Conservation (phyloP, 2,329 filamentous ascomycete species). For the Botryotinia globosa region DNA sequence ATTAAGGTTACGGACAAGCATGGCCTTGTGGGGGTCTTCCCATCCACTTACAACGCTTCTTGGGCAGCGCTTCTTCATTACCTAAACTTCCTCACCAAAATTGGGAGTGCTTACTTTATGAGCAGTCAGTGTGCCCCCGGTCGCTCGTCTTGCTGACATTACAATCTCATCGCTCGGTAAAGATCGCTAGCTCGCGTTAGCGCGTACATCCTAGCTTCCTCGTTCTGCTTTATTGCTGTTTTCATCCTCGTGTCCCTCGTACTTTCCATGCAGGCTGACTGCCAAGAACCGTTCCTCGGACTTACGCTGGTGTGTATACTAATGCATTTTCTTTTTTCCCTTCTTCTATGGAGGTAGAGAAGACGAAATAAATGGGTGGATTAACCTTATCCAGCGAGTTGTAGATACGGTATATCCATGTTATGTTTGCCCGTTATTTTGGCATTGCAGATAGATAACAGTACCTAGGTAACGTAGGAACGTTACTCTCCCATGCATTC, state of each 20-base stretch:
- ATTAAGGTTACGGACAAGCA: neutral
- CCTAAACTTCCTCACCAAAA: conserved; percentile 26
- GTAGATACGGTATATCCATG: neutral
- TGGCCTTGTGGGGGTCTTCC: conserved; percentile 6
- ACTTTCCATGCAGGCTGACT: conserved; percentile 28
- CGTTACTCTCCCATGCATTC: neutral
- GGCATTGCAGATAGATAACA: neutral
- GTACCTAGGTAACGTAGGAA: neutral
- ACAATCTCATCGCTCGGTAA: conserved; percentile 17
- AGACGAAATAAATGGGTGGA: neutral
- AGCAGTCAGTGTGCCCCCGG: conserved; percentile 8
- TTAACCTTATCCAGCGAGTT: neutral
- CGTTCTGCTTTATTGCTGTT: neutral
- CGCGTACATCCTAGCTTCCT: neutral
- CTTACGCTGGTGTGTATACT: conserved; percentile 4
- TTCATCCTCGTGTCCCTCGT: conserved; percentile 15
- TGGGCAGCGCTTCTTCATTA: neutral
- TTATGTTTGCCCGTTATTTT: neutral
- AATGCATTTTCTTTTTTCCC: neutral
- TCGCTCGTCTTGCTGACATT: conserved; percentile 23
- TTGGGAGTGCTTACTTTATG: conserved; percentile 20
- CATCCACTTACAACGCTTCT: conserved; percentile 19
- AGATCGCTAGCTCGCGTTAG: conserved; percentile 18
- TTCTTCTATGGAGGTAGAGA: neutral
- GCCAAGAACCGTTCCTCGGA: conserved; percentile 19